Base-by-base conservation (phyloP, 2,329 filamentous ascomycete genomes). In the Colletotrichum sp. region DNA sequence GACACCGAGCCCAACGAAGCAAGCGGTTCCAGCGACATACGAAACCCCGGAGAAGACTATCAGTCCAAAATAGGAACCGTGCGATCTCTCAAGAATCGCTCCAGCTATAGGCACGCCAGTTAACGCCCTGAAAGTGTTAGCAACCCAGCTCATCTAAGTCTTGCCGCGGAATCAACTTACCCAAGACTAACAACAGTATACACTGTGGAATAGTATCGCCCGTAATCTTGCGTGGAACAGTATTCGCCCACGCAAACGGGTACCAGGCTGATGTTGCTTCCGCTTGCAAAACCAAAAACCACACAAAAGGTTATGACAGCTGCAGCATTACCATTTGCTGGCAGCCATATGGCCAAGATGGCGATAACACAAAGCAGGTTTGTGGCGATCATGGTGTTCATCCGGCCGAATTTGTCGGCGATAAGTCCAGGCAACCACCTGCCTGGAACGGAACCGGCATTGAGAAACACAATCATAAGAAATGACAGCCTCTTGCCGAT, bases 111-210 rank as follows among this genome's bases (percentile, higher is more conserved):
- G 63, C 14, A 66, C 63, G 0, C 63, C 63, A 10, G 63, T 34
- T 1, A 66, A 8, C 1, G 63, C 63, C 16, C 38, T 66, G 6
- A 0, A 34, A 26, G 8, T 36, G 5, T 28, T 1, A 28, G 26
- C 8, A 32, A 18, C 16, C 8, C 3, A 26, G 26, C 8, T 30
- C 0, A 4, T 14, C 5, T 0, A 32, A n/a, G 0, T 28, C 16
- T n/a, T 18, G 0, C 26, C 1, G 28, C 3, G 18, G 2, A 16
- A 16, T 2, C 3, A 5, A 62, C 59, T 62, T 36, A 36, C 30
- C 30, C 59, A 7, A 36, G 32, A 24, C 59, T 62, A 21, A 62
- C 18, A 18, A 36, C 5, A 21, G 30, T 34, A 0, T 62, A 62
- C 10, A 36, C 59, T 0, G 59, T 62, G n/a, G 30, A 62, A 62